Base-by-base conservation (phyloP, 176 grass and related monocot genomes). In the Aegilops sharonensis region DNA sequence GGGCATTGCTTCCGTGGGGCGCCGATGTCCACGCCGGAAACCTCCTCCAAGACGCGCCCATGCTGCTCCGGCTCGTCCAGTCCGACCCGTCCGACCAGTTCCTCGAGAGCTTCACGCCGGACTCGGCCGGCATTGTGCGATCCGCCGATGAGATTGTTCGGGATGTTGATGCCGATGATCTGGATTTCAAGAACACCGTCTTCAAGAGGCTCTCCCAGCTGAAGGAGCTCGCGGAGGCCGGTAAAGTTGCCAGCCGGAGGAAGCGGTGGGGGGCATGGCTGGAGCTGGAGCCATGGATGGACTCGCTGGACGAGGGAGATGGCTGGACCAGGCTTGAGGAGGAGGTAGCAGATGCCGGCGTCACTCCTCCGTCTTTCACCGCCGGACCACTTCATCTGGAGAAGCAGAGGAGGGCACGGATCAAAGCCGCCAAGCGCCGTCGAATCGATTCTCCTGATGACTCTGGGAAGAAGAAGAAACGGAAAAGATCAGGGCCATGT, bases 321-420 rank as follows among this genome's bases (percentile, higher is more conserved):
- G 37, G 37, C 37, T 39, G 37, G 37, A 39, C 37, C 37, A 39
- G 91, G 27, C 43, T 78, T 10, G 42, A 11, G 42, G 89, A 92
- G 81, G 60, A 93, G 40, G 64, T 95, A 2, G 37, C 87, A 56
- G 78, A 90, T 76, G 73, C 86, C 34, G 86, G 37, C 37, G 2
- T 98, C 12, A 86, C 90, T 85, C 95, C 91, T 1, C 95, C 91
- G 35, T 95, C 93, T 7, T 98, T 95, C 86, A 70, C 89, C 82
- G 37, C 37, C 37, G 37, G 37, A 39, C 2, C 9, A 2, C 8
- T 39, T 39, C 37, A 39, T 2, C 37, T 39, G 77, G 57, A 88
- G 78, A 90, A 88, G 84, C 29, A 37, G 45, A 90, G 95, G 81
- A 95, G 87, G 83, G 88, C 35, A 12, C 91, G 81, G 30, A 98